phyloP scores from a whole-genome alignment of 1,284 basidiomycete genomes.

The Marasmius fiardii region DNA sequence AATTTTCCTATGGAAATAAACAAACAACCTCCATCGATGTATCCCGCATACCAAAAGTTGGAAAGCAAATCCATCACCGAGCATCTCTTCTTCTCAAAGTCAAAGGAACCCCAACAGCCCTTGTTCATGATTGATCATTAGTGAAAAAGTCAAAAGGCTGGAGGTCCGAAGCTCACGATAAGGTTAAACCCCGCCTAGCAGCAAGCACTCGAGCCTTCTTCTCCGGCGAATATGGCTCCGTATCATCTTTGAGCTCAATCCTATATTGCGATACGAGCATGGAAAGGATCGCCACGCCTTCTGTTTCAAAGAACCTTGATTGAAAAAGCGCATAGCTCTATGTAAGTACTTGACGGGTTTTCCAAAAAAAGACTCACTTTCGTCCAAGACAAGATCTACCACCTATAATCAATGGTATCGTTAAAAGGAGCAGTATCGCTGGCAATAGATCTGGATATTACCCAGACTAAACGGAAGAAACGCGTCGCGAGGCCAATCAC shows the following conservation, averaged over 20 bases:
- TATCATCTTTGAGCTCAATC: not conserved
- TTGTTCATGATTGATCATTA: too few relatives aligned
- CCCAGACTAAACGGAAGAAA: constrained; percentile 8
- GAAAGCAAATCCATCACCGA: too few relatives aligned
- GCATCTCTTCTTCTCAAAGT: too few relatives aligned
- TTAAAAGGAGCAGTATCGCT: not conserved
- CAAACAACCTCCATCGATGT: too few relatives aligned
- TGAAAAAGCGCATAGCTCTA: too few relatives aligned
- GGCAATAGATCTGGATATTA: not conserved
- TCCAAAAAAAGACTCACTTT: not conserved
- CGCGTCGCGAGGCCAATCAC: constrained; percentile 2
- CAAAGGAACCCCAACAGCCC: too few relatives aligned
- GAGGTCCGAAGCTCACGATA: too few relatives aligned
- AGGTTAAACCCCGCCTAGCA: too few relatives aligned
- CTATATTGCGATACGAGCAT: not conserved
- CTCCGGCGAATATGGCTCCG: not conserved
- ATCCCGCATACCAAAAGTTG: too few relatives aligned
- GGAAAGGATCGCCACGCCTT: not conserved
- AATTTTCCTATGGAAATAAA: too few relatives aligned
- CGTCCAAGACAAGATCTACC: not conserved
- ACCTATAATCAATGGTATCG: not conserved
- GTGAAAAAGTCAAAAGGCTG: too few relatives aligned
- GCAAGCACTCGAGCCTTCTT: too few relatives aligned
- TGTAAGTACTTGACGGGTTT: not conserved
- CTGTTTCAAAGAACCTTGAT: not conserved